Conservation (phyloP, 495 filamentous ascomycete genomes). For the Poronia punctata region DNA sequence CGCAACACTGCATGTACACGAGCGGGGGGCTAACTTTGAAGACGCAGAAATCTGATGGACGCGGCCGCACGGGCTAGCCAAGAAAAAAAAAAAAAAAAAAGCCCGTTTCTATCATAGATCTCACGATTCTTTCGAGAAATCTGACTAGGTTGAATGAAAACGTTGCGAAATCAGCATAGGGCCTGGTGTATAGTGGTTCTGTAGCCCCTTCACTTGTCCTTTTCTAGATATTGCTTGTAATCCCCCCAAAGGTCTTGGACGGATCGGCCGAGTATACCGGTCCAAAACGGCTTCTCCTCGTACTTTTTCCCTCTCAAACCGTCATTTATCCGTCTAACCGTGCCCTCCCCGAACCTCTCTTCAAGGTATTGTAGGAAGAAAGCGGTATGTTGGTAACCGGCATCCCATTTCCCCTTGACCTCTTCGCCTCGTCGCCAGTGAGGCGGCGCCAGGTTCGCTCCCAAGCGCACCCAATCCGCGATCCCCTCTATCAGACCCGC, state of each 20-base stretch:
- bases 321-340: conserved; percentile 69
- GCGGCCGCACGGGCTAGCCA: too few relatives aligned
- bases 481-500: conserved; percentile 86
- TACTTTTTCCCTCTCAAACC: conserved; percentile 52
- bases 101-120: too few relatives aligned
- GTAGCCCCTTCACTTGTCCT: conserved; percentile 10
- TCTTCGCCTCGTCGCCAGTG: conserved; percentile 65
- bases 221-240: too few relatives aligned
- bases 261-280: conserved; percentile 52
- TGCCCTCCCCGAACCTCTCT: conserved; percentile 57
- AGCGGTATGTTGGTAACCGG: conserved; percentile 85
- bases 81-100: too few relatives aligned
- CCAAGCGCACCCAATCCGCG: conserved; percentile 87
- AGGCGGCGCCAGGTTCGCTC: conserved; percentile 63
- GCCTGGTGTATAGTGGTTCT: too few relatives aligned
- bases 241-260: conserved; percentile 68
- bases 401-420: conserved; percentile 67
- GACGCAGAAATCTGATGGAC: too few relatives aligned
- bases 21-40: too few relatives aligned
- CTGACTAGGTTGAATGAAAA: too few relatives aligned
- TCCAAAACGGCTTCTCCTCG: conserved; percentile 63
- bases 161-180: too few relatives aligned
- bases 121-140: too few relatives aligned
- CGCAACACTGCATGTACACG: too few relatives aligned
- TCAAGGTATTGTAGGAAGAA: conserved; percentile 82